Evolutionary conservation across 345 rosid species (phyloP).

Genomic region (Salix koriyanagi): DNA sequence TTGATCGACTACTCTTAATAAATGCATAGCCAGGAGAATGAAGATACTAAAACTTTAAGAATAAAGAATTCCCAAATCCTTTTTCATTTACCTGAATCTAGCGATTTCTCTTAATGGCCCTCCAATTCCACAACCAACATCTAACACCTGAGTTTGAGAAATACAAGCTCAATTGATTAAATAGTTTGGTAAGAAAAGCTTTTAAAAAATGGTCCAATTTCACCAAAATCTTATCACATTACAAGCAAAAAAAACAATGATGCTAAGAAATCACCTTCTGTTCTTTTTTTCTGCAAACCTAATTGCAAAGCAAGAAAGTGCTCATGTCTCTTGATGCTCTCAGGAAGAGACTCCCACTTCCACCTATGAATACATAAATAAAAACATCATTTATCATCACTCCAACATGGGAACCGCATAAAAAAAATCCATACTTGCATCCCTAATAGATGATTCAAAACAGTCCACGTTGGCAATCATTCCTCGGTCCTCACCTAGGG

Average conservation of each 20-base stretch:
- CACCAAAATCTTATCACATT: constrained; percentile 28
- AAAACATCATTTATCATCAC: no score
- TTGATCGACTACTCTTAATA: no score
- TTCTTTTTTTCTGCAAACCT: constrained; percentile 66
- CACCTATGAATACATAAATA: constrained; percentile 37
- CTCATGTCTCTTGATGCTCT: constrained; percentile 87
- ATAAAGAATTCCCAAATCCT: no score
- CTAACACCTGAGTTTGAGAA: constrained; percentile 53
- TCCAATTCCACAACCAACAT: constrained; percentile 96
- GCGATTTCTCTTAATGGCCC: constrained; percentile 94
- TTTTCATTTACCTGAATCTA: constrained; percentile 48
- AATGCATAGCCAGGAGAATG: no score
- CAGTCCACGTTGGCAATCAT: no score
- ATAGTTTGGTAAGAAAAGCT: neutral
- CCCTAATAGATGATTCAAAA: no score
- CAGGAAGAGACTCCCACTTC: constrained; percentile 71
- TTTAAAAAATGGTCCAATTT: no score
- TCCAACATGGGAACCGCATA: no score
- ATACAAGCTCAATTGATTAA: neutral
- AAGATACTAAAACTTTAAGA: no score
- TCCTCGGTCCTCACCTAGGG: no score
- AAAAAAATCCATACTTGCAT: no score
- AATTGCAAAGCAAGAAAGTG: constrained; percentile 89
- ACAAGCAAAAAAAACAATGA: no score
- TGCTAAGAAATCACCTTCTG: constrained; percentile 14